These are phyloP conservation scores for Maudiozyma saulgeensis DNA, from an alignment of 805 yeast species.

Conservation along the genomic window DNA sequence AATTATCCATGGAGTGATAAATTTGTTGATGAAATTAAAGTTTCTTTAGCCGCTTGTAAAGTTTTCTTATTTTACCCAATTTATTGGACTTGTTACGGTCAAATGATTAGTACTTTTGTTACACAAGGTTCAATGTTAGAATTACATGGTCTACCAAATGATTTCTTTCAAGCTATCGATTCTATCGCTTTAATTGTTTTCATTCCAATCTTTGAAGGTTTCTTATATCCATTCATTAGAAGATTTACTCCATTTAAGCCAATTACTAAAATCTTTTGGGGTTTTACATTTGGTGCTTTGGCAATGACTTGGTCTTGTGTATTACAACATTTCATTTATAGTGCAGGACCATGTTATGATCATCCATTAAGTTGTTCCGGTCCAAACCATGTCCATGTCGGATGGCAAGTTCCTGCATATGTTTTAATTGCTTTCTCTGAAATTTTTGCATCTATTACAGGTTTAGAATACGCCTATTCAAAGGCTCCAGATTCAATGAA, in stretches of 20 bases:
- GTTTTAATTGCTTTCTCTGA: conserved; percentile 65
- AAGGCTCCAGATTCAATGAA: conserved; percentile 59
- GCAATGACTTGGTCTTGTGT: conserved; percentile 73
- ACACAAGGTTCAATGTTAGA: conserved; percentile 70
- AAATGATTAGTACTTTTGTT: conserved; percentile 63
- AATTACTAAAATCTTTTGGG: conserved; percentile 59
- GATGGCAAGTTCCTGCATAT: conserved; percentile 58
- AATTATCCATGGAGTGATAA: conserved; percentile 52
- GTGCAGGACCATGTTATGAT: conserved; percentile 66
- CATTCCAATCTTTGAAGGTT: conserved; percentile 59
- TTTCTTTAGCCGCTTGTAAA: conserved; percentile 61
- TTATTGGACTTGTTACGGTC: conserved; percentile 66
- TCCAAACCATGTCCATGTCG: conserved; percentile 45
- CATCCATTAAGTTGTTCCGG: conserved; percentile 38
- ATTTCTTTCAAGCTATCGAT: conserved; percentile 65
- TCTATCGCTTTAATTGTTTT: conserved; percentile 69
- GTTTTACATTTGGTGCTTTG: conserved; percentile 54
- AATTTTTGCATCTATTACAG: conserved; percentile 72
- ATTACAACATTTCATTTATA: conserved; percentile 59
- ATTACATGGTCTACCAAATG: conserved; percentile 71
- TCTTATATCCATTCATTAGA: conserved; percentile 47
- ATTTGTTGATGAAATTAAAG: conserved; percentile 63
- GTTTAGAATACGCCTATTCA: conserved; percentile 75
- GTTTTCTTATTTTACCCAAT: conserved; percentile 63
- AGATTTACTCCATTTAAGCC: conserved; percentile 50